These are phyloP conservation scores for Microsporum audouinii DNA, from an alignment of 2,329 filamentous ascomycete genomes.

Conservation along the genomic window DNA sequence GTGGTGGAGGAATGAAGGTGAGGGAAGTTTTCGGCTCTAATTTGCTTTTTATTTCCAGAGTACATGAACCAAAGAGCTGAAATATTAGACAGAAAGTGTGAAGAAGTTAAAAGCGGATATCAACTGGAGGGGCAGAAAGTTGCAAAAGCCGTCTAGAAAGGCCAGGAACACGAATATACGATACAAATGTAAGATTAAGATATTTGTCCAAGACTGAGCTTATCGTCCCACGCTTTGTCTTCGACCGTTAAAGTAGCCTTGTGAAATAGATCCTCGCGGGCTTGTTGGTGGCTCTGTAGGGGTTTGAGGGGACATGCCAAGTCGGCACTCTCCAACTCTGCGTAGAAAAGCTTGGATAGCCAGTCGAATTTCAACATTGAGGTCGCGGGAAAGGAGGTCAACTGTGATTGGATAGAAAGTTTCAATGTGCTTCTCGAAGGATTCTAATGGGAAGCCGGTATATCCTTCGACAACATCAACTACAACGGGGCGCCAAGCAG, in stretches of 20 bases:
- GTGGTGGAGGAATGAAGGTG: neutral
- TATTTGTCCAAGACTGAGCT: neutral
- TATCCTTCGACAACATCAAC: conserved; percentile 95
- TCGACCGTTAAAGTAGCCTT: conserved; percentile 17
- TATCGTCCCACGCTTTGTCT: neutral
- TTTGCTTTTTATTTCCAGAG: conserved; percentile 3
- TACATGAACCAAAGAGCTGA: conserved; percentile 3
- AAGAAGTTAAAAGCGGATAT: neutral
- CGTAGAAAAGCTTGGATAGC: conserved; percentile 67
- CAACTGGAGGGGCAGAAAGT: neutral
- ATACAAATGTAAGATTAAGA: neutral
- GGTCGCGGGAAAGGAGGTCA: conserved; percentile 69
- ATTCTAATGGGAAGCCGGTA: conserved; percentile 64
- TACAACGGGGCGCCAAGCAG: conserved; percentile 93
- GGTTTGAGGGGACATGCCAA: conserved; percentile 35
- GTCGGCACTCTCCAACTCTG: conserved; percentile 66
- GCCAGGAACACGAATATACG: neutral
- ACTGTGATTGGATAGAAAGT: conserved; percentile 80
- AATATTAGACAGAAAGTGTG: neutral
- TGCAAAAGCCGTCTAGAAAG: neutral
- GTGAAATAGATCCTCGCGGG: conserved; percentile 28
- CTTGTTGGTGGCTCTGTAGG: conserved; percentile 22
- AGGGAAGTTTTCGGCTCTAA: neutral
- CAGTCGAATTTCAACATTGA: conserved; percentile 64
- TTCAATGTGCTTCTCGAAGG: conserved; percentile 67